phyloP scores from a whole-genome alignment of 2,329 filamentous ascomycete genomes.

The Neurospora sp. region DNA sequence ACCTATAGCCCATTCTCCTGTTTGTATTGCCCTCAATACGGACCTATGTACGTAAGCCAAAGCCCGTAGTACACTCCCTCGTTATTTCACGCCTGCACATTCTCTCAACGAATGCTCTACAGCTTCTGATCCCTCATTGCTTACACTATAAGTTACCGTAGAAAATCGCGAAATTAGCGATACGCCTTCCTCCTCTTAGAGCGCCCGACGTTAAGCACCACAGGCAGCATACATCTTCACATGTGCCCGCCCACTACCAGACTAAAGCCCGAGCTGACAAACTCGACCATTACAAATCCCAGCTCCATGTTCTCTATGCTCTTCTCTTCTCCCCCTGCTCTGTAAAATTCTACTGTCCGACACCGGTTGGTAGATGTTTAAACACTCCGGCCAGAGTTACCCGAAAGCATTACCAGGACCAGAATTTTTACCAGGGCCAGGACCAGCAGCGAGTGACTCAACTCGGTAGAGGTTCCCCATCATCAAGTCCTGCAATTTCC shows the following conservation, averaged over 20 bases:
- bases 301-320: background rate
- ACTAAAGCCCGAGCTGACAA: background rate
- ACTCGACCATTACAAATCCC: background rate
- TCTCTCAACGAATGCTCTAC: background rate
- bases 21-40: too few relatives aligned
- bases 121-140: background rate
- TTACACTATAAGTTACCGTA: too few relatives aligned
- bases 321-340: background rate
- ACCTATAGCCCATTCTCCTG: too few relatives aligned
- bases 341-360: background rate
- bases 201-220: too few relatives aligned
- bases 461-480: background rate
- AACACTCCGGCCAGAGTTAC: background rate
- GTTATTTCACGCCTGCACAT: background rate
- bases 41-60: too few relatives aligned
- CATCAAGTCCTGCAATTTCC: background rate
- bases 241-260: background rate
- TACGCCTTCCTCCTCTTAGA: too few relatives aligned
- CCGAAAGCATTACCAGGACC: background rate
- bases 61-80: background rate
- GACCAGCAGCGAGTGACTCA: background rate
- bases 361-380: background rate
- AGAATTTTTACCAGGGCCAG: background rate
- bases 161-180: too few relatives aligned
- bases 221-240: too few relatives aligned